Base-by-base conservation (phyloP, 345 rosid species). In the Hibiscus trionum region DNA sequence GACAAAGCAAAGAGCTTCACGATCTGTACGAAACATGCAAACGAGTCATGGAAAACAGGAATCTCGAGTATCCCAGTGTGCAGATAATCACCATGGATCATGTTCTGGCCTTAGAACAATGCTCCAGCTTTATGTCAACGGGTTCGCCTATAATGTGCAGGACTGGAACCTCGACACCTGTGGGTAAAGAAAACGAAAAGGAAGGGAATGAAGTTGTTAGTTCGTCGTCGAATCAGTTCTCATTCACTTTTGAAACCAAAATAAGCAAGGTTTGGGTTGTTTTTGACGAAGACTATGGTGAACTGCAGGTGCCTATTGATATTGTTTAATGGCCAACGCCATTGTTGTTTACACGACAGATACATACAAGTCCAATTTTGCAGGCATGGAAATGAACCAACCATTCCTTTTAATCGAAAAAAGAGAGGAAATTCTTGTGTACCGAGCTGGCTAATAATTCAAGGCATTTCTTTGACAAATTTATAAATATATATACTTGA, bases 201-300 rank as follows among this genome's bases (percentile, higher is more conserved):
- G 80, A 56, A 11, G 56, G 73, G 37, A 74, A 62, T 33, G 69
- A 50, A 31, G 58, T 19, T 16, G 2, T 8, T 15, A 31, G 57
- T 66, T 37, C 70, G 26, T 61, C 90, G 4, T 70, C 81, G 7
- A 66, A 72, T 68, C 78, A 77, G 14, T 85, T 88, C 75, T 84
- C 90, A 1, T 83, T 87, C 49, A 80, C 77, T 27, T 59, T 86
- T 59, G 93, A 90, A 83, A 91, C 97, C 37, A 91, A 82, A 80
- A 86, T 91, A 78, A 91, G 91, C 80, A 86, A 78, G 86, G 86
- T 86, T 1, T 89, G 97, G 97, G 93, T 91, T 70, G 82, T 82
- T 73, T 91, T 91, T 50, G 96, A 91, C 72, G 95, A 91, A 71
- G 86, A 84, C 39, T 86, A 84, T 75, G 79, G 78, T 33, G 56